Percentiles rank a stretch among this genome's conserved stretches.
Conservation (phyloP, 805 yeast genomes). For the Candida taoyuanica region DNA sequence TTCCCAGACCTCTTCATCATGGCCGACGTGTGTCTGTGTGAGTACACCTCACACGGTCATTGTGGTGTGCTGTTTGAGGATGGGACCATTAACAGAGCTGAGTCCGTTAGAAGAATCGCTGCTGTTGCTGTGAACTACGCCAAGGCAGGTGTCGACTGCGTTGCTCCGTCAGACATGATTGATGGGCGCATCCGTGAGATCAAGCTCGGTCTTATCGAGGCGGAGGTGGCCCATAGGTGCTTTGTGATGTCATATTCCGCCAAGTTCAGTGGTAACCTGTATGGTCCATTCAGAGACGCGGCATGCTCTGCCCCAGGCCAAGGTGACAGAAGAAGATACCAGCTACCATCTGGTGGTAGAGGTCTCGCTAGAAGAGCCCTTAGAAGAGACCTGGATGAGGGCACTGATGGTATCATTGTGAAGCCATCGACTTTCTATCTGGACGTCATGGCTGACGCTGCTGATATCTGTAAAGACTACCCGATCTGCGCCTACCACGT, state of each 20-base stretch:
- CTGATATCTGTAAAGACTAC: conserved; percentile 71
- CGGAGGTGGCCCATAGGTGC: conserved; percentile 79
- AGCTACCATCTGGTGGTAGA: conserved; percentile 86
- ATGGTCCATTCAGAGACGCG: conserved; percentile 98
- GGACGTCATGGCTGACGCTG: conserved; percentile 86
- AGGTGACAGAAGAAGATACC: conserved; percentile 92
- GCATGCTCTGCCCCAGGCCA: conserved; percentile 86
- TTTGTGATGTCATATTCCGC: conserved; percentile 93
- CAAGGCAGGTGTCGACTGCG: conserved; percentile 90
- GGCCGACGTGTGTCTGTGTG: conserved; percentile 96
- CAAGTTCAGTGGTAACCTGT: conserved; percentile 83
- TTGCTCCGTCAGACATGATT: conserved; percentile 97
- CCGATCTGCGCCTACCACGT: conserved; percentile 97
- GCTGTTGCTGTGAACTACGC: conserved; percentile 96
- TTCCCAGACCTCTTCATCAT: conserved; percentile 84
- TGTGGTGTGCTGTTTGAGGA: conserved; percentile 89
- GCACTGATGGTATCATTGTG: conserved; percentile 92
- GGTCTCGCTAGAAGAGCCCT: conserved; percentile 94
- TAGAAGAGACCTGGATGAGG: conserved; percentile 80
- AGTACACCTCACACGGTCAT: conserved; percentile 96
- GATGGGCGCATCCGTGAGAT: conserved; percentile 92
- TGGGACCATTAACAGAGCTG: conserved; percentile 74
- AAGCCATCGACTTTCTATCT: conserved; percentile 95
- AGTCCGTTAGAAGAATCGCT: conserved; percentile 77
- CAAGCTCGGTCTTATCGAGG: conserved; percentile 76